phyloP scores from a whole-genome alignment of 1,284 basidiomycete species.

The Apiotrichum gracile region DNA sequence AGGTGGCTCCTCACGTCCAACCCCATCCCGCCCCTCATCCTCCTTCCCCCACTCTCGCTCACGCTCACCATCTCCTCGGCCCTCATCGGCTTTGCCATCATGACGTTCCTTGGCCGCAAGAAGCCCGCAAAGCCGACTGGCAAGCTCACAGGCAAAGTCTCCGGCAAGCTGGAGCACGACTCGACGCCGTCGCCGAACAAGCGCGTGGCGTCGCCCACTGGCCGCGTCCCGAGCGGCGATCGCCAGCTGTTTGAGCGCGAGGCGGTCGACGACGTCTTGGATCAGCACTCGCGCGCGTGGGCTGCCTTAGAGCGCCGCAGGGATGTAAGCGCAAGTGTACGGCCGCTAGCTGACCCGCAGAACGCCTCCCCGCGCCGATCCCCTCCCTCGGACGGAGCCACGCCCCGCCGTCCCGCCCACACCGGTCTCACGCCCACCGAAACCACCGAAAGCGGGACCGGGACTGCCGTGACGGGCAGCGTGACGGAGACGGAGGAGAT shows the following conservation, averaged over 20 bases:
- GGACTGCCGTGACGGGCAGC: background rate
- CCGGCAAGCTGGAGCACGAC: background rate
- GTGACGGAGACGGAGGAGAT: conserved; percentile 5
- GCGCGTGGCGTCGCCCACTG: too few species aligned
- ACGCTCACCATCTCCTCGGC: conserved; percentile 38
- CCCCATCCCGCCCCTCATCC: conserved; percentile 38
- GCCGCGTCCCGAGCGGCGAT: too few species aligned
- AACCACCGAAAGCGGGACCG: conserved; percentile 15
- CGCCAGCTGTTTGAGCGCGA: background rate
- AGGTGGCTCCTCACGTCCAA: conserved; percentile 37
- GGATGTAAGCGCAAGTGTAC: background rate
- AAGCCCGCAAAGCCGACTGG: background rate
- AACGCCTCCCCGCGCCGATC: too few species aligned
- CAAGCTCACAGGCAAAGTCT: background rate
- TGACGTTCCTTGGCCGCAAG: conserved; percentile 20
- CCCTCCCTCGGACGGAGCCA: too few species aligned
- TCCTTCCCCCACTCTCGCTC: conserved; percentile 40
- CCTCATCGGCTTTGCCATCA: conserved; percentile 36
- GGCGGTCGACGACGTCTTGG: background rate
- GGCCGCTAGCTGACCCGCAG: too few species aligned
- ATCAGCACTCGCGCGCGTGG: background rate
- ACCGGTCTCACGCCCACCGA: background rate
- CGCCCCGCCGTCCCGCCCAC: background rate
- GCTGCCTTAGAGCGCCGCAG: background rate
- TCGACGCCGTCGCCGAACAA: too few species aligned